phyloP scores from a whole-genome alignment of 192 early-diverging fungal genomes.

The Coemansia sp. region DNA sequence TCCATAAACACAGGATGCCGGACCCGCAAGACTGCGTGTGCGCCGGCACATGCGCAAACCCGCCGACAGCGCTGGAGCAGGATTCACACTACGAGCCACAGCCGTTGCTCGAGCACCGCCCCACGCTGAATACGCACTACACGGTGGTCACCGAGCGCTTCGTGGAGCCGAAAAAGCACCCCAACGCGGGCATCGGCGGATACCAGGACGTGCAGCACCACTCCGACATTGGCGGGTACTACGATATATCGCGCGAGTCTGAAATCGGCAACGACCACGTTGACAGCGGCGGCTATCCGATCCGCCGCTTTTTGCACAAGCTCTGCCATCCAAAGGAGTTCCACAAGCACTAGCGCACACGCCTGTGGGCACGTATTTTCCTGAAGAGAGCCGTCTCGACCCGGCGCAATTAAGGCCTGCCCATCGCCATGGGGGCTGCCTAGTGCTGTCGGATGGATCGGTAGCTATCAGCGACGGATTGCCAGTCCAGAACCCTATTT shows the following conservation, averaged over 20 bases:
- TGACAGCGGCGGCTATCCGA: conserved; percentile 2
- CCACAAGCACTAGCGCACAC: neutral
- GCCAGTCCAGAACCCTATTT: no score
- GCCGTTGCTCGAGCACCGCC: neutral
- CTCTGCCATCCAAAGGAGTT: neutral
- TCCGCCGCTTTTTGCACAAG: neutral
- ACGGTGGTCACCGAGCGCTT: neutral
- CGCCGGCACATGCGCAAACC: conserved; percentile 12
- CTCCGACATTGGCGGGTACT: conserved; percentile 29
- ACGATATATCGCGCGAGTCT: conserved; percentile 14
- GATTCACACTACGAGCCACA: neutral
- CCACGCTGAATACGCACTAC: conserved; percentile 1
- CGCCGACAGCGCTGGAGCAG: conserved; percentile 14
- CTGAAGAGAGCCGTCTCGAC: neutral
- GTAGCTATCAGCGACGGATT: no score
- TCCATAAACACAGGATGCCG: neutral
- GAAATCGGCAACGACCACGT: conserved; percentile 32
- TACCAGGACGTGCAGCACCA: conserved; percentile 8
- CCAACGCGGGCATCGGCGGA: conserved; percentile 33
- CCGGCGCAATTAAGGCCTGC: neutral
- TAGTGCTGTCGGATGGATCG: no score
- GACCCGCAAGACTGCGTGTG: conserved; percentile 31
- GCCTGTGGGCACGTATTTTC: no score
- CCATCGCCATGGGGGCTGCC: neutral
- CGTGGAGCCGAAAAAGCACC: conserved; percentile 7